Base-by-base conservation (phyloP, 2,329 filamentous ascomycete species). In the Fusarium sp. region DNA sequence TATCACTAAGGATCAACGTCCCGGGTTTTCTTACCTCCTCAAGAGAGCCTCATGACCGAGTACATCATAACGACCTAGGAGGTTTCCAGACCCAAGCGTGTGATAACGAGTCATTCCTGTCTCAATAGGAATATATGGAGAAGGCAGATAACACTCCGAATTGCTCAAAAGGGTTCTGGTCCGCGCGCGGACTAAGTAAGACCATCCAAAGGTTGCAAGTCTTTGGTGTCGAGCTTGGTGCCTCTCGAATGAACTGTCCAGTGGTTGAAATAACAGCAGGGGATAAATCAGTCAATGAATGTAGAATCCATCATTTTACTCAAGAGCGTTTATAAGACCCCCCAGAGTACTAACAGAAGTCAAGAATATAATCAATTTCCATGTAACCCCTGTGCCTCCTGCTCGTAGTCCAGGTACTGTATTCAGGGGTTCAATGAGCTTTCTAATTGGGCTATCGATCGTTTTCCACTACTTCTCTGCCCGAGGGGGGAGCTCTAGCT, bases 111-210 rank as follows among this genome's bases (percentile, higher is more conserved):
- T 38, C 39, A 41, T 38, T 52, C 3, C 9, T 25, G 44, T 46
- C 39, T 41, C 19, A n/a, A 62, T 44, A 27, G 46, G 58, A 63
- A 69, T 27, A 60, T 75, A 73, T 67, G 57, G 70, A 67, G 52
- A 66, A 72, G 52, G 42, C 54, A 57, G 19, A 61, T 46, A 48
- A 39, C 23, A 39, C 33, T 62, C 62, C 63, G 63, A 66, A 49
- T 51, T 42, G 52, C 66, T 57, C 45, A 71, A 67, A 73, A 73
- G 60, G 54, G 58, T 63, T 56, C 66, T 48, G 48, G 66, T 58
- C 58, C 66, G 52, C 41, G 63, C 44, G 39, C 35, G 18, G 45
- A 35, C 41, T 44, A 23, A 21, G 21, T n/a, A 12, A 52, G 39
- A 38, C 38, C 42, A 46, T 31, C 37, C n/a, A 35, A 31, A 69